Evolutionary conservation across 2,329 filamentous ascomycete genomes (phyloP), one percentile per base, ranked within the genome.

Genomic region (Pseudocercospora macadamiae): DNA sequence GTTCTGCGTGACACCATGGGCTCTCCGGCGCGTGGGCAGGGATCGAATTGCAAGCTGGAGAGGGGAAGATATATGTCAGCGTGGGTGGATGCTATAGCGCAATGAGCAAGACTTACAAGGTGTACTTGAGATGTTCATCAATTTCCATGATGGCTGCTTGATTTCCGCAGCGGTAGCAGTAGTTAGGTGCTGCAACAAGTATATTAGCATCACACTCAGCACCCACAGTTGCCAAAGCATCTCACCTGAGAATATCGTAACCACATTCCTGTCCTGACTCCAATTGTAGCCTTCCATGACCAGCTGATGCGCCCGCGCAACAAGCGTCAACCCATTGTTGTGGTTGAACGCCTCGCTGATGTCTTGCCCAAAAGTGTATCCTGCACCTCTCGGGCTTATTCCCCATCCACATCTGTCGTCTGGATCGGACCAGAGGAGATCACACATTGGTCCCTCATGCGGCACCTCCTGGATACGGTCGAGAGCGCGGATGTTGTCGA

Each of bases 61-160:
- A n/a, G 25, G 19, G 18, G 19, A 59, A 25, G 30, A 21, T 14
- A 23, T n/a, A 32, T 3, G 32, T 61, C 47, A 28, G 39, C 4
- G 10, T 12, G 51, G 21, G 26, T 18, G 45, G 26, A 30, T 9
- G 42, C 16, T 18, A 25, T 32, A 21, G 26, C 23, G 44, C 51
- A 37, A 19, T 30, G 49, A 34, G 28, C n/a, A 45, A 28, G 28
- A 87, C 92, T 78, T 85, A 97, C 93, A 99, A 97, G 73, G 95
- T 97, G 80, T 97, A 99, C 83, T 99, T 97, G 74, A 99, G 81
- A 77, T 97, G 93, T 80, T 99, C 95, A 68, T 97, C 95, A 77
- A 99, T 99, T 79, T 97, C 95, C 95, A 99, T 99, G 76, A 99
- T 97, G n/a, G 95, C 95, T 57, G 95, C 95, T 79, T 97, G 95